Evolutionary conservation across 2,329 filamentous ascomycete genomes (phyloP).

Genomic region (Leptodontidium sp.): DNA sequence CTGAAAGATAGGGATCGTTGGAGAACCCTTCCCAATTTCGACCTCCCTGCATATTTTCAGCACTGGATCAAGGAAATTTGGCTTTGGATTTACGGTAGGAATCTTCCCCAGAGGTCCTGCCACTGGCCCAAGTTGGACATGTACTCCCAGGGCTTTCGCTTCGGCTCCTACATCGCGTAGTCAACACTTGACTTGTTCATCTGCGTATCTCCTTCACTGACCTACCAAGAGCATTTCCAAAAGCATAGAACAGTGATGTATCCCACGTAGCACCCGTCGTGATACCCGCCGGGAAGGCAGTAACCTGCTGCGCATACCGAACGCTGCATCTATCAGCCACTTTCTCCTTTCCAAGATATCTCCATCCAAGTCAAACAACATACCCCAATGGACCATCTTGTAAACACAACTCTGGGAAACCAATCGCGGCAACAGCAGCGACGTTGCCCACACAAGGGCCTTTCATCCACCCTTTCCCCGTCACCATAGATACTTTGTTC

Average conservation of each 20-base stretch:
- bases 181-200: background rate
- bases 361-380: conserved; percentile 1
- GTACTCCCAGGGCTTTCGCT: conserved; percentile 73
- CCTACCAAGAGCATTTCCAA: conserved; percentile 72
- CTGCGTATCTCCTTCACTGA: background rate
- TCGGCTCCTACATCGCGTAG: conserved; percentile 67
- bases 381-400: conserved; percentile 81
- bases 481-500: conserved; percentile 83
- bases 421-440: conserved; percentile 61
- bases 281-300: conserved; percentile 82
- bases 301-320: conserved; percentile 73
- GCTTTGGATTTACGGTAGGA: conserved; percentile 50
- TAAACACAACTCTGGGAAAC: conserved; percentile 77
- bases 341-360: background rate
- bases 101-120: conserved; percentile 79
- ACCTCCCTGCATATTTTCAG: conserved; percentile 62
- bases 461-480: conserved; percentile 79
- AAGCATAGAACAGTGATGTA: conserved; percentile 73
- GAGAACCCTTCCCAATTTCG: conserved; percentile 88
- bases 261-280: conserved; percentile 85
- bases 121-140: conserved; percentile 78
- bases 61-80: background rate
- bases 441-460: conserved; percentile 74
- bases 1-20: conserved; percentile 77
- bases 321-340: conserved; percentile 50